Evolutionary conservation across 2,329 filamentous ascomycete species (phyloP), one percentile per base, ranked within the genome.

Genomic region (Tolypocladium nubicola): DNA sequence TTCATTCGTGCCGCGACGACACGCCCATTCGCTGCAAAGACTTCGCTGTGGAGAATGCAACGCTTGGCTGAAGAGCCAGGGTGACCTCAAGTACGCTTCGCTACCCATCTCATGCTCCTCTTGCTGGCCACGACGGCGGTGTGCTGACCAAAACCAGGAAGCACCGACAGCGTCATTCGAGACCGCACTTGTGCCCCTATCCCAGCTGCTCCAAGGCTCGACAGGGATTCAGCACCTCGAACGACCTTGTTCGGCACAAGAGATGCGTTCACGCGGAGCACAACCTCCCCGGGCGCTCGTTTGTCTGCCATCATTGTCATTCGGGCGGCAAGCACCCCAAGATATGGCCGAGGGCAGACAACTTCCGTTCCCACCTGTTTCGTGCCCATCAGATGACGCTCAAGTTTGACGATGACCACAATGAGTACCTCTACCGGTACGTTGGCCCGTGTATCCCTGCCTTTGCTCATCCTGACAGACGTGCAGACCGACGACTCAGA

Each of bases 221-320:
- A 6, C 76, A 82, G 60, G 90, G 89, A 0, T 96, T 96, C 65
- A 85, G 86, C 21, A 95, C 90, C 0, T 71, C 75, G 21, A 96
- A 95, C 67, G 92, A 96, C 64, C 81, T 93, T 14, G 81, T 87
- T n/a, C 79, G 92, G 55, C 92, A 96, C 68, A 84, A 81, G 63
- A 84, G 83, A 66, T 88, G 85, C 59, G 84, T 88, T 7, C 91
- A 96, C 67, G 64, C 74, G 71, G 58, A 85, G 77, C 60, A 75
- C 11, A 56, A 59, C 9, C 61, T 60, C 4, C 58, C 62, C 23
- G 64, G 61, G 1, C 62, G 62, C 10, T 56, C 52, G 4, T 59
- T 54, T 26, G 37, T 59, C 37, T 59, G 57, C 37, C 37, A 19
- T 8, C 26, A 52, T 19, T 59, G 57, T 23, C 13, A 0, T 9